These are phyloP conservation scores for Apophysomyces variabilis DNA, from an alignment of 371 early-diverging fungal species.

Conservation along the genomic window DNA sequence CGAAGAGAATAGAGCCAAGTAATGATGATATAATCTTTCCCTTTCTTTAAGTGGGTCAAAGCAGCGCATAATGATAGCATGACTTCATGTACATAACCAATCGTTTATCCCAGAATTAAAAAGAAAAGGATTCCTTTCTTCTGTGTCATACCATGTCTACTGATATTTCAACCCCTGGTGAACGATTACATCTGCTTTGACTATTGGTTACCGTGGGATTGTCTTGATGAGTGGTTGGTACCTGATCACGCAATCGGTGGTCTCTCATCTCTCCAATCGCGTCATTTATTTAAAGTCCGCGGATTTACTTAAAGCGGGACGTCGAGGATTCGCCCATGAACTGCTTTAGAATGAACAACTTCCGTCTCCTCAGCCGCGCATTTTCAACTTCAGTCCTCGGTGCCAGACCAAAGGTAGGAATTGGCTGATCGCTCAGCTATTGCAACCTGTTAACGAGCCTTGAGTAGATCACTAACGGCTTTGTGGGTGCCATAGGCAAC, in stretches of 20 bases:
- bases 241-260: conserved; percentile 3
- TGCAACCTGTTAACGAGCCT: neutral
- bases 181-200: too few species aligned
- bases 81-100: too few species aligned
- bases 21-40: too few species aligned
- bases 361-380: conserved; percentile 42
- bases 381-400: conserved; percentile 54
- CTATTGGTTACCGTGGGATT: neutral
- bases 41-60: too few species aligned
- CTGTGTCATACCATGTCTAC: too few species aligned
- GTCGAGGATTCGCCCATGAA: conserved; percentile 3
- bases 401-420: conserved; percentile 33
- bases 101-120: too few species aligned
- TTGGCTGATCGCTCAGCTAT: neutral
- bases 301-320: neutral
- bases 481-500: conserved; percentile 93
- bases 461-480: conserved; percentile 68
- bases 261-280: conserved; percentile 9
- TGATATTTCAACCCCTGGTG: too few species aligned
- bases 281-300: conserved; percentile 15
- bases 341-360: conserved; percentile 33
- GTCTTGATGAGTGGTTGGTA: neutral
- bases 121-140: too few species aligned
- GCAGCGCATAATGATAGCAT: too few species aligned
- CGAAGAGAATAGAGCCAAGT: too few species aligned